Conservation (phyloP, 2,329 filamentous ascomycete genomes). For the Trichoderma sp. region DNA sequence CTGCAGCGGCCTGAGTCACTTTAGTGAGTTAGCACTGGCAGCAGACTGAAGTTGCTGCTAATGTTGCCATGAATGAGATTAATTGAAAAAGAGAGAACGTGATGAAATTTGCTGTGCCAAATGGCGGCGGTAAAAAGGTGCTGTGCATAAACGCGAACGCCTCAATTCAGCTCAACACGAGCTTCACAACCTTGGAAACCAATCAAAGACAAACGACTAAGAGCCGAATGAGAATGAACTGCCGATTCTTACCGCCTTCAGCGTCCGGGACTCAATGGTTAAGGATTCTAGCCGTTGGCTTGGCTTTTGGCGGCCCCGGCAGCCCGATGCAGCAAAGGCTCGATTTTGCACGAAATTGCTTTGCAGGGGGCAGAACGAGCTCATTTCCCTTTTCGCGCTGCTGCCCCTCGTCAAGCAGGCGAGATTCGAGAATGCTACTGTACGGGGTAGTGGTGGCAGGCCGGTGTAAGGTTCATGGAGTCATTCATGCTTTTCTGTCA, state of each 20-base stretch:
- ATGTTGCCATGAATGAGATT: background rate
- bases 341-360: conserved; percentile 23
- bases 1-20: background rate
- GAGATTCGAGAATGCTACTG: background rate
- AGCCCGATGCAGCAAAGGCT: conserved; percentile 20
- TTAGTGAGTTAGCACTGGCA: background rate
- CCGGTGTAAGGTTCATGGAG: too few relatives aligned
- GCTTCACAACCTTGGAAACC: background rate
- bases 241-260: conserved; percentile 14
- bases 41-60: background rate
- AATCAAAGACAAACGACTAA: background rate
- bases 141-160: background rate
- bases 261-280: background rate
- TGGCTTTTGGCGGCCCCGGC: conserved; percentile 11
- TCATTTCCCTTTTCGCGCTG: conserved; percentile 13
- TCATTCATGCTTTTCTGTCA: background rate
- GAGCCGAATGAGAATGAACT: background rate
- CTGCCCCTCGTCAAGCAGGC: background rate
- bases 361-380: background rate
- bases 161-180: background rate
- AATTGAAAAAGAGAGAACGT: too few relatives aligned
- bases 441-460: background rate
- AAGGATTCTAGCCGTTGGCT: conserved; percentile 19
- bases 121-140: background rate
- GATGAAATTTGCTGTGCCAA: background rate